Base-by-base conservation (phyloP, 768 basidiomycete species). In the Lentinula boryana region DNA sequence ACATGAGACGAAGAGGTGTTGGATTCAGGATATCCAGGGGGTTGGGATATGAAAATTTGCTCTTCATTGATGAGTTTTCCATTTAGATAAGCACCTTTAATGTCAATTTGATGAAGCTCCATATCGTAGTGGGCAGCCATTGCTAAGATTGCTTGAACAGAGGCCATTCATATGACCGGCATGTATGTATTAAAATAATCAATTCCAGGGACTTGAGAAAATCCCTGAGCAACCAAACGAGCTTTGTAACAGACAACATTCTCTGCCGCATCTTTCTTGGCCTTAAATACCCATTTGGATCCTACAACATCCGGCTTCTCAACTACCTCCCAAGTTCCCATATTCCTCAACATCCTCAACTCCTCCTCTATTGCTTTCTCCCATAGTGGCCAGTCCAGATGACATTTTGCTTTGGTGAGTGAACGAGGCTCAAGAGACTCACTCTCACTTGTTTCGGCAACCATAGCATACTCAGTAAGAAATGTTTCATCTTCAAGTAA, bases 191-290 rank as follows among this genome's bases (percentile, higher is more conserved):
- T 67, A 27, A 64, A 62, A 63, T 66, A 75, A 57, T 74, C 71
- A 18, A 70, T 44, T 3, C 72, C 71, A 4, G 64, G 66, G 1
- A 67, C 61, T 60, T 77, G 76, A 74, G 65, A 62, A 65, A 69
- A 74, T 2, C 76, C 75, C 57, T 72, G 66, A 1, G 74, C 73
- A 18, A 74, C 75, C 9, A 76, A 63, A 36, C 71, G 58, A 6
- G 67, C 74, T 61, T 77, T 75, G 63, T 70, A 67, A 5, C 64
- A 53, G 2, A 53, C 57, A 35, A 74, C 56, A 3, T 58, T 60
- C 13, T 74, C 75, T 7, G 63, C 35, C 2, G 62, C 61, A 51
- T 74, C 68, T 35, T 61, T 57, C 60, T 77, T 77, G 10, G 60
- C 56, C 43, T 62, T 65, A 62, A 70, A 76, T 10, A 70, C 65